Evolutionary conservation across 2,329 filamentous ascomycete species (phyloP), one percentile per base, ranked within the genome.

Genomic region (Hypoxylon sp.): DNA sequence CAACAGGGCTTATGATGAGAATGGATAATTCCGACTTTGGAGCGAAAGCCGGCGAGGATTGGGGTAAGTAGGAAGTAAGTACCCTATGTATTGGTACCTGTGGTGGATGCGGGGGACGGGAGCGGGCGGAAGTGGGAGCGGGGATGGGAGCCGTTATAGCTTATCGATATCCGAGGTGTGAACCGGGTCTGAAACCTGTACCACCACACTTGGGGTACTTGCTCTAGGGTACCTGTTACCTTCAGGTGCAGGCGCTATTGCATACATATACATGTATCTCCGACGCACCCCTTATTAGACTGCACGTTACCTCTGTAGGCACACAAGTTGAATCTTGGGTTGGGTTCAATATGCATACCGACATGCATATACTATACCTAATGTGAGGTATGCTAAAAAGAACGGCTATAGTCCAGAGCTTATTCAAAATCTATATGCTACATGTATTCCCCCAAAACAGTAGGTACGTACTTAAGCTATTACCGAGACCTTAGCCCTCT

Each of bases 401-500:
- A 37, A 21, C 17, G 1, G 1, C 3, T 11, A 3, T 13, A 48
- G 8, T 11, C 46, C 24, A 6, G 21, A 27, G 21, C 6, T 2
- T 27, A 35, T 47, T 42, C 3, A 47, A 35, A 32, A 21, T 47
- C 29, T 47, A 39, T 19, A 31, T 24, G 13, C 27, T 17, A n/a
- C n/a, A n/a, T n/a, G n/a, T n/a, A 7, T 17, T 24, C 6, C 32
- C 35, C 74, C 13, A 17, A 1, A 31, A 69, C 2, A 85, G 74
- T 47, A 27, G 6, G 10, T 46, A 58, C n/a, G 10, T 46, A 58
- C n/a, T 60, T 35, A 64, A 61, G 52, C 42, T 51, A 64, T 27
- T 46, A 75, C 76, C 64, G 83, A 76, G 17, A 90, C 79, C 74
- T 82, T 87, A 2, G 85, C 87, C 58, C 78, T 80, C 54, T 80